phyloP scores from a whole-genome alignment of 768 basidiomycete genomes.

The Suillus decipiens region DNA sequence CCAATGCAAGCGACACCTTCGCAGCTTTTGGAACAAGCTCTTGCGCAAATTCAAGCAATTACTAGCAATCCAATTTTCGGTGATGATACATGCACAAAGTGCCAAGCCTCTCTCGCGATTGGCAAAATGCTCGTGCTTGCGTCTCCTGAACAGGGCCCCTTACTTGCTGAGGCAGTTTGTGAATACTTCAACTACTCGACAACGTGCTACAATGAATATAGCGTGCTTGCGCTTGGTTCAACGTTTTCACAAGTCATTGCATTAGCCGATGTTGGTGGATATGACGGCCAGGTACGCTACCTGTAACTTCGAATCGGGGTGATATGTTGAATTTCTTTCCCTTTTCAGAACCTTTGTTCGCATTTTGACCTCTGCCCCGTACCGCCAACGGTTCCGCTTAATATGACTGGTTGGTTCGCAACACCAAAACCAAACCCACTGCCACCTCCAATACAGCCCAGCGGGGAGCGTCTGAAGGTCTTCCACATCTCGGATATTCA shows the following conservation, averaged over 20 bases:
- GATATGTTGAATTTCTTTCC: not conserved
- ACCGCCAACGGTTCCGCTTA: slow-evolving; percentile 41
- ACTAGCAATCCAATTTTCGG: slow-evolving; percentile 38
- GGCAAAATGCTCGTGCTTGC: slow-evolving; percentile 46
- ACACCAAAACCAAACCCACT: slow-evolving; percentile 52
- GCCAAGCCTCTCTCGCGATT: slow-evolving; percentile 40
- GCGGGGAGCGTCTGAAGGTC: slow-evolving; percentile 48
- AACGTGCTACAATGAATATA: slow-evolving; percentile 37
- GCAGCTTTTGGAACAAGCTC: slow-evolving; percentile 40
- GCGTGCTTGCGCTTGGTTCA: slow-evolving; percentile 39
- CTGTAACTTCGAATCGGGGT: not conserved
- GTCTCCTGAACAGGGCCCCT: slow-evolving; percentile 43
- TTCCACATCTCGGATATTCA: slow-evolving; percentile 53
- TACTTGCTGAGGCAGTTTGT: slow-evolving; percentile 43
- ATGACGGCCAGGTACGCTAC: slow-evolving; percentile 47
- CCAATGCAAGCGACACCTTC: slow-evolving; percentile 38
- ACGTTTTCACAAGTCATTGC: slow-evolving; percentile 50
- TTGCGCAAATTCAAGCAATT: slow-evolving; percentile 41
- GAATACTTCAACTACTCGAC: slow-evolving; percentile 40
- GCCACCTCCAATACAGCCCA: slow-evolving; percentile 41
- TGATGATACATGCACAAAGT: slow-evolving; percentile 39
- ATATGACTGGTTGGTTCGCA: slow-evolving; percentile 50
- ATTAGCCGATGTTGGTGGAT: slow-evolving; percentile 47
- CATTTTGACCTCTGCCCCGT: slow-evolving; percentile 38
- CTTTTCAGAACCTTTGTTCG: slow-evolving; percentile 34